phyloP scores from a whole-genome alignment of 306 rosid genomes.

The Lathyrus oleraceus region DNA sequence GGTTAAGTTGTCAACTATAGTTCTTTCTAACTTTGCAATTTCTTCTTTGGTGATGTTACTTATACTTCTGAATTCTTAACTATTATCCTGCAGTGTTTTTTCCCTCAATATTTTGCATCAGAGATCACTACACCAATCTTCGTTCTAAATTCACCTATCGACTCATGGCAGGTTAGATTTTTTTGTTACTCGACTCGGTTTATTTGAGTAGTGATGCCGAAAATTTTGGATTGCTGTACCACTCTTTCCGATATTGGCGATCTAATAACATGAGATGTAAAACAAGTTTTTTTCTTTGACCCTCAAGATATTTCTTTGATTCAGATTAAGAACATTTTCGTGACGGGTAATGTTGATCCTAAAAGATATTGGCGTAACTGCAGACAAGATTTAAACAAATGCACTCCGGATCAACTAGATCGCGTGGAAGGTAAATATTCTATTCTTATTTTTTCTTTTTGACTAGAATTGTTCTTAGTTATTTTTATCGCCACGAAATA shows the following conservation, averaged over 20 bases:
- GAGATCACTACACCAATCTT: constrained; percentile 74
- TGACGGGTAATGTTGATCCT: constrained; percentile 85
- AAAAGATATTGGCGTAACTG: constrained; percentile 70
- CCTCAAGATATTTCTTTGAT: constrained; percentile 23
- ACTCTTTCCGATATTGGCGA: background rate
- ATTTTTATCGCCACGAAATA: background rate
- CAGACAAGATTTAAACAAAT: constrained; percentile 72
- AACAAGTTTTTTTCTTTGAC: constrained; percentile 16
- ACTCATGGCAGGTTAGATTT: constrained; percentile 91
- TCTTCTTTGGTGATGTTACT: constrained; percentile 25
- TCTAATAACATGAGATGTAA: background rate
- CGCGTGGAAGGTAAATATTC: constrained; percentile 59
- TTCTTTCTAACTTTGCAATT: constrained; percentile 9
- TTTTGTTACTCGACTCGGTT: constrained; percentile 17
- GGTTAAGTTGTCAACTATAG: constrained; percentile 42
- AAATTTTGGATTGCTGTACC: background rate
- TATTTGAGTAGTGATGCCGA: background rate
- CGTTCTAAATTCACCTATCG: constrained; percentile 82
- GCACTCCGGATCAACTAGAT: constrained; percentile 64
- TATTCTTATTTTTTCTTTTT: background rate
- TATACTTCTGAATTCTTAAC: constrained; percentile 24
- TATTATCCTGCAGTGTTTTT: constrained; percentile 79
- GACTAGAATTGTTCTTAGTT: too few relatives aligned
- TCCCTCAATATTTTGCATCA: constrained; percentile 71
- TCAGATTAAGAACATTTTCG: constrained; percentile 85